phyloP scores from a whole-genome alignment of 192 early-diverging fungal species.

The Rhizoclosmatium sp. region DNA sequence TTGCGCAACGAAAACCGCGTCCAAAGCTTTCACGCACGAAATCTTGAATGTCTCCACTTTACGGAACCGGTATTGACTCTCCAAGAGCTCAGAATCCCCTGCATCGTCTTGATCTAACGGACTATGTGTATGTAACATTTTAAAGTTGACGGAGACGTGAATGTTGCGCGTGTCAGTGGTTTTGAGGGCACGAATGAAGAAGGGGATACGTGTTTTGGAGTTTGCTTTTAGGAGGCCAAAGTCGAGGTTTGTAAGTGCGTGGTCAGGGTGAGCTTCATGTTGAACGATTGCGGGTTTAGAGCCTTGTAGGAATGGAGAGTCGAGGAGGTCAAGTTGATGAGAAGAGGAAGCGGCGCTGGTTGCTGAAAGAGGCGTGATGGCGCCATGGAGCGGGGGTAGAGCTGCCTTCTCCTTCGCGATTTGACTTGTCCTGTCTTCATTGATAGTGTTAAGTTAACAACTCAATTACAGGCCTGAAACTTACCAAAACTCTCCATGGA shows the following conservation, averaged over 20 bases:
- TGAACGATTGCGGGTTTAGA: not conserved
- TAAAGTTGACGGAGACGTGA: constrained; percentile 35
- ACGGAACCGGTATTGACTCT: not conserved
- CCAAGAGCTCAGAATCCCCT: not conserved
- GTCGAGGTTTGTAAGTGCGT: constrained; percentile 15
- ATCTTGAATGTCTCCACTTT: constrained; percentile 12
- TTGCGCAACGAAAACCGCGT: constrained; percentile 12
- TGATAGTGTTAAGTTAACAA: not conserved
- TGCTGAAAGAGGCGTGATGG: constrained; percentile 1
- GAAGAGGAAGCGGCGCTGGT: constrained; percentile 2
- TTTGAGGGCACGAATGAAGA: constrained; percentile 37
- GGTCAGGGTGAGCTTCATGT: not conserved
- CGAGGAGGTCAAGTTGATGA: not conserved
- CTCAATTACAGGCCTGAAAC: not conserved
- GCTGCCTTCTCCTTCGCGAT: constrained; percentile 4
- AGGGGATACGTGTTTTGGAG: constrained; percentile 13
- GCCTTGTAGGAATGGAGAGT: not conserved
- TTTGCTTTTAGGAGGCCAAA: constrained; percentile 58
- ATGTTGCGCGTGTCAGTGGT: constrained; percentile 43
- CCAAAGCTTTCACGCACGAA: constrained; percentile 20
- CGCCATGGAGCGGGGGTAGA: not conserved
- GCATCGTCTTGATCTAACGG: constrained; percentile 5
- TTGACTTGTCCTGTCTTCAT: constrained; percentile 35
- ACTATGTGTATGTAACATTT: not conserved
- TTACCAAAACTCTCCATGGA: constrained; percentile 53